phyloP scores from a whole-genome alignment of 805 yeast species.

The Suhomyces sp. region DNA sequence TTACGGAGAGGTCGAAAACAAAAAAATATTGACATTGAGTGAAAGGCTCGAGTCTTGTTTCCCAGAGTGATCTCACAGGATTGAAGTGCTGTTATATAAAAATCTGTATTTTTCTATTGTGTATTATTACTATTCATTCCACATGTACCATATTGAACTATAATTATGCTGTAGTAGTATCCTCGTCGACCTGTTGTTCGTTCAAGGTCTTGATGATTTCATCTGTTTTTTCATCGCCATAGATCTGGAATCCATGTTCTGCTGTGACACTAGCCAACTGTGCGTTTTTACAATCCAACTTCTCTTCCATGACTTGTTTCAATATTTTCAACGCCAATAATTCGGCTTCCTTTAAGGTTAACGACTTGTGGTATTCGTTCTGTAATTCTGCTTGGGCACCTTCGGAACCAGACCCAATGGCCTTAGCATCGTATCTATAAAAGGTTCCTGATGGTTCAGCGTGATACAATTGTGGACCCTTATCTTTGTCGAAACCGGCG shows the following conservation, averaged over 20 bases:
- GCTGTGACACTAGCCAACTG: constrained; percentile 92
- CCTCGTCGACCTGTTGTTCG: constrained; percentile 57
- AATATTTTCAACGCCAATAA: constrained; percentile 80
- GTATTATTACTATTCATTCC: constrained; percentile 2
- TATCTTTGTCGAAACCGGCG: constrained; percentile 90
- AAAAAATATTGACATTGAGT: constrained; percentile 42
- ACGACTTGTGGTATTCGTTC: constrained; percentile 90
- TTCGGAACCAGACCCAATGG: constrained; percentile 98
- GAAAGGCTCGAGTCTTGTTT: constrained; percentile 42
- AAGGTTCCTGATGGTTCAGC: constrained; percentile 99
- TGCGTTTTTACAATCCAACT: constrained; percentile 90
- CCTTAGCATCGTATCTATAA: constrained; percentile 96
- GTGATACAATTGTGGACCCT: constrained; percentile 94
- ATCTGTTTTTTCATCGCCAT: constrained; percentile 78
- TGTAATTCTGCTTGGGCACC: constrained; percentile 98
- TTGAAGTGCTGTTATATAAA: not conserved
- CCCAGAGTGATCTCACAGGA: constrained; percentile 17
- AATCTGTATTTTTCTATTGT: constrained; percentile 2
- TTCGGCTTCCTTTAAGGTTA: constrained; percentile 92
- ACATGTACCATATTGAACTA: not conserved
- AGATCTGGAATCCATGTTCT: constrained; percentile 81
- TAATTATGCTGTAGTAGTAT: constrained; percentile 6
- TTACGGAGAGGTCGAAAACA: constrained; percentile 51
- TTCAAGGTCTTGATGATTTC: constrained; percentile 75
- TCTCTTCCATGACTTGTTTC: constrained; percentile 99